phyloP scores from a whole-genome alignment of 2,329 filamentous ascomycete species.

The Acrocalymma vagum region DNA sequence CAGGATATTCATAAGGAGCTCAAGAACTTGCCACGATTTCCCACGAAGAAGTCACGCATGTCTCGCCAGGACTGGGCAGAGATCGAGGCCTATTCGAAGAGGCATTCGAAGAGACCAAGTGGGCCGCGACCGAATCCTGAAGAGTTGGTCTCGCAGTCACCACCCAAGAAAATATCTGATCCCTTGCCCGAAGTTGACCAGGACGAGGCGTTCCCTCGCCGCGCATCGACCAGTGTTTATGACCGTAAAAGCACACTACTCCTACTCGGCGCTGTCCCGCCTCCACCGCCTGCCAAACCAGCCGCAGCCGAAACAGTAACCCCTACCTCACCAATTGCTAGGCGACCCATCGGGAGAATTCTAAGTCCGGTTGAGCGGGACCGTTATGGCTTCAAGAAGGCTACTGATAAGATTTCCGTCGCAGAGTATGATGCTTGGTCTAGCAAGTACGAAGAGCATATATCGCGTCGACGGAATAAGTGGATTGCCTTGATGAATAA shows the following conservation, averaged over 20 bases:
- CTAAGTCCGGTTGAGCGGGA: conserved; percentile 65
- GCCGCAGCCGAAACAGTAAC: conserved; percentile 11
- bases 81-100: conserved; percentile 41
- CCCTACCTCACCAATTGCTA: conserved; percentile 12
- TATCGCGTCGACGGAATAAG: conserved; percentile 78
- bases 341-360: conserved; percentile 17
- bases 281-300: conserved; percentile 19
- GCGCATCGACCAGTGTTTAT: conserved; percentile 45
- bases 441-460: conserved; percentile 74
- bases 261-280: conserved; percentile 24
- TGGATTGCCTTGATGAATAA: conserved; percentile 83
- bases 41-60: conserved; percentile 35
- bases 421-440: conserved; percentile 87
- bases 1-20: conserved; percentile 41
- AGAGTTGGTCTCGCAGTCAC: conserved; percentile 22
- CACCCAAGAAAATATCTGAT: conserved; percentile 31
- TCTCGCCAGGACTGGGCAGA: conserved; percentile 46
- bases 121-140: conserved; percentile 14
- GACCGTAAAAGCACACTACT: conserved; percentile 41
- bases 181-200: conserved; percentile 44
- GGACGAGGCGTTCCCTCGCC: conserved; percentile 42
- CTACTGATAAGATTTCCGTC: conserved; percentile 78
- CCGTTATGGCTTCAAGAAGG: conserved; percentile 91
- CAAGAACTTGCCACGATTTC: conserved; percentile 37
- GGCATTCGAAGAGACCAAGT: conserved; percentile 32